Percentiles rank a stretch among this genome's conserved stretches.
Conservation (phyloP, 352 stramenopile species). For the Phytophthora pseudosyringae region DNA sequence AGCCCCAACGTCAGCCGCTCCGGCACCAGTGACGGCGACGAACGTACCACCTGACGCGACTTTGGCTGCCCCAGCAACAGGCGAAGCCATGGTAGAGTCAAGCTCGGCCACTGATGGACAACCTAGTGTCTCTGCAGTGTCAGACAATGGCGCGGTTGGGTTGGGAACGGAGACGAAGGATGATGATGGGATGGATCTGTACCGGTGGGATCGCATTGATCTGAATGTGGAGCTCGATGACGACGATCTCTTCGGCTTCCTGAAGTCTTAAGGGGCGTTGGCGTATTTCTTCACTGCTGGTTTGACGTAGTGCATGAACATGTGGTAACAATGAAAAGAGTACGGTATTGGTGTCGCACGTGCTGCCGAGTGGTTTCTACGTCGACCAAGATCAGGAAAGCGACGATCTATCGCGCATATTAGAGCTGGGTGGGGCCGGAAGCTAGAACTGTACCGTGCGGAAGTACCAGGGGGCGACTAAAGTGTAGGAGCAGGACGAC, state of each 20-base stretch:
- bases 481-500: constrained; percentile 10
- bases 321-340: constrained; percentile 40
- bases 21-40: constrained; percentile 17
- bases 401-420: background rate
- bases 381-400: background rate
- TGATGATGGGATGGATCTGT: constrained; percentile 70
- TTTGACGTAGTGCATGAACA: constrained; percentile 32
- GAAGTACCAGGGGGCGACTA: constrained; percentile 25
- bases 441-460: constrained; percentile 24
- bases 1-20: constrained; percentile 21
- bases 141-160: constrained; percentile 15
- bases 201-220: constrained; percentile 84
- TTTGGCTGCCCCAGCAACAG: background rate
- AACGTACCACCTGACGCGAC: constrained; percentile 15
- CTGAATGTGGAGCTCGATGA: constrained; percentile 85
- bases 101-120: background rate
- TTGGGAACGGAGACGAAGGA: constrained; percentile 42
- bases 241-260: constrained; percentile 87
- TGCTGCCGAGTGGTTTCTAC: background rate
- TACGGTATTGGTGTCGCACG: constrained; percentile 25
- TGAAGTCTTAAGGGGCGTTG: constrained; percentile 63
- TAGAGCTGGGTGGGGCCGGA: constrained; percentile 2
- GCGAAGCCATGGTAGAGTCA: constrained; percentile 16
- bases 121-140: constrained; percentile 7
- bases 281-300: constrained; percentile 5